Evolutionary conservation across 2,329 filamentous ascomycete genomes (phyloP), one percentile per base, ranked within the genome.

Genomic region (Botrytis medusae): DNA sequence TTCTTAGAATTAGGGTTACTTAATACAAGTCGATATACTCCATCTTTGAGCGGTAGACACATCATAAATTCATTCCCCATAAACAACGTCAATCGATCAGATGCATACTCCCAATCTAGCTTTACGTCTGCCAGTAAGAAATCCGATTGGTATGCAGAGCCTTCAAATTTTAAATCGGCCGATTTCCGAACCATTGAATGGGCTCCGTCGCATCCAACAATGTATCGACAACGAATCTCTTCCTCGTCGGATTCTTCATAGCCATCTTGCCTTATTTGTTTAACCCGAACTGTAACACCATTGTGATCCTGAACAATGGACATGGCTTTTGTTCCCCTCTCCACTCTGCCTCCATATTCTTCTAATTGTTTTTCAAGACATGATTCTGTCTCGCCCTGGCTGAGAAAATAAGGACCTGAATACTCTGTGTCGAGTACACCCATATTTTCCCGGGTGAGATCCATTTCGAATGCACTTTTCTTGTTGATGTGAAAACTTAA

Each of bases 131-230:
- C 82, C 29, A 86, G 83, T 48, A 84, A 82, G 73, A 85, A 86
- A 6, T 83, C 78, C 60, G 84, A 83, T 1, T 80, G 77, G 68
- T 86, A 86, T 1, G 82, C 79, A 2, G 79, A 82, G 0, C 85
- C 85, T 8, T 83, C 80, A 69, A 84, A 86, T 9, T 78, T 78
- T 37, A 86, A 79, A 29, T 77, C 77, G 34, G 83, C 81, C 0
- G 77, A 75, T 70, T 82, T 82, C 29, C 87, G 84, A 4, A 88
- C 83, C 3, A 81, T 82, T 0, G 85, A 87, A 29, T 84, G 83
- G 0, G 86, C 84, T 1, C 87, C 87, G 59, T 89, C 87, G 9
- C 86, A 87, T 1, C 86, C 87, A 4, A 87, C 82, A 5, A 84
- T 83, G 71, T 86, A 89, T 16, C 79, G 76, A 74, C 81, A 78